phyloP scores from a whole-genome alignment of 1,284 basidiomycete genomes.

The Tremellales sp. region DNA sequence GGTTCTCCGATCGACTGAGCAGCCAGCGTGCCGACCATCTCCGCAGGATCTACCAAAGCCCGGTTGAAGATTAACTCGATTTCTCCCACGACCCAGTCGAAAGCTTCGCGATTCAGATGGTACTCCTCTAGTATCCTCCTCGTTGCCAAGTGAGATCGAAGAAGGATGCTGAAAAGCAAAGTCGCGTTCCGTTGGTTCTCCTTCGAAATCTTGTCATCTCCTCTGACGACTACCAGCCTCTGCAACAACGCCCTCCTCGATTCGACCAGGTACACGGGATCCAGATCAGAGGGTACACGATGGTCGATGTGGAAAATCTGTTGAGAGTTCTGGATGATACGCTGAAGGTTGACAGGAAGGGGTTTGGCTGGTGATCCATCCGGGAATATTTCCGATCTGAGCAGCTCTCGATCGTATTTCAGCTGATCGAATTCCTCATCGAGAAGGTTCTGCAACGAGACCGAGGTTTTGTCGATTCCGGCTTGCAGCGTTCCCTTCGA shows the following conservation, averaged over 20 bases:
- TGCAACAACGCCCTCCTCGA: constrained; percentile 66
- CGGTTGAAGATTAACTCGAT: constrained; percentile 92
- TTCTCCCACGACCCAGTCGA: constrained; percentile 97
- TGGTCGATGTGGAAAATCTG: constrained; percentile 98
- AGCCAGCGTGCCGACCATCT: constrained; percentile 98
- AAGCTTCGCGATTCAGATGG: constrained; percentile 84
- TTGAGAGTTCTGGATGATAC: constrained; percentile 90
- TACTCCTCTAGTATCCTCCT: constrained; percentile 79
- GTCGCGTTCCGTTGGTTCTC: constrained; percentile 89
- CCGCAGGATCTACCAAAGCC: constrained; percentile 86
- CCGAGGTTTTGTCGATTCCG: constrained; percentile 87
- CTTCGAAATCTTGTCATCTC: constrained; percentile 67
- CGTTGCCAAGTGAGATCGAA: constrained; percentile 80
- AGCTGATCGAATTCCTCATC: constrained; percentile 85
- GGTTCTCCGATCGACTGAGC: constrained; percentile 99
- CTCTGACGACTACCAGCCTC: constrained; percentile 79
- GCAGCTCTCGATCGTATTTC: constrained; percentile 65
- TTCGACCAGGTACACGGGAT: constrained; percentile 81
- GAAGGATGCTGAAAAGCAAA: constrained; percentile 85
- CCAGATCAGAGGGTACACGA: constrained; percentile 87
- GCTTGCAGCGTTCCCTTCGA: constrained; percentile 77
- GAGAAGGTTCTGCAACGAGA: constrained; percentile 81
- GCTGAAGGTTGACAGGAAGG: constrained; percentile 88
- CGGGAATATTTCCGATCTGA: constrained; percentile 83
- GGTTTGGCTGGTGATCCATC: constrained; percentile 66